A percentile compares a stretch with the other conserved stretches of the same genome.
Conservation (phyloP, 139 green algal species). For the Yamagishiella unicocca region DNA sequence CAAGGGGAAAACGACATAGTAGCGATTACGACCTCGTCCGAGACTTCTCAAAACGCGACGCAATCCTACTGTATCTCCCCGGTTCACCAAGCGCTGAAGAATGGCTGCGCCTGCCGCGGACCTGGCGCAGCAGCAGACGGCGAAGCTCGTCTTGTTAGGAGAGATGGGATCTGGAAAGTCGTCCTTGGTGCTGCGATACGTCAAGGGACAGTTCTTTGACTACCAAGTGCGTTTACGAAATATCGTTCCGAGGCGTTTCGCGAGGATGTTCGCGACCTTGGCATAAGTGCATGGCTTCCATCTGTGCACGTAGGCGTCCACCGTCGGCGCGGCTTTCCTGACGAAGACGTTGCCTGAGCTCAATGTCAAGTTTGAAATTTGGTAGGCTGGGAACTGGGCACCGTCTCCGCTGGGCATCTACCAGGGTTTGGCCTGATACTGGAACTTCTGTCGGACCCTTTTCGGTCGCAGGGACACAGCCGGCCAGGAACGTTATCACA, state of each 20-base stretch:
- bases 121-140: conserved; percentile 66
- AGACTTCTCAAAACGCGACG: no score
- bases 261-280: neutral
- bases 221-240: conserved; percentile 89
- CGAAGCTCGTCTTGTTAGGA: conserved; percentile 95
- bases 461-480: conserved; percentile 89
- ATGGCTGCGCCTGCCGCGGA: neutral
- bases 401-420: neutral
- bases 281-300: neutral
- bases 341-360: conserved; percentile 97
- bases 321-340: conserved; percentile 97
- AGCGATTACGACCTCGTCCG: no score
- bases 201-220: conserved; percentile 98
- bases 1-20: no score
- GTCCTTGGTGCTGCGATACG: conserved; percentile 95
- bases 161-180: conserved; percentile 99
- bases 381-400: conserved; percentile 59
- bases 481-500: conserved; percentile 98
- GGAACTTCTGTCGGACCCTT: neutral
- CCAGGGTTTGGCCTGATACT: conserved; percentile 10
- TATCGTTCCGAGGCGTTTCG: neutral
- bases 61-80: no score
- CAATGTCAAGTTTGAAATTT: conserved; percentile 99
- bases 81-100: no score
- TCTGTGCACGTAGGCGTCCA: conserved; percentile 96